Evolutionary conservation across 2,329 filamentous ascomycete genomes (phyloP).

Genomic region (Madurella mycetomatis): DNA sequence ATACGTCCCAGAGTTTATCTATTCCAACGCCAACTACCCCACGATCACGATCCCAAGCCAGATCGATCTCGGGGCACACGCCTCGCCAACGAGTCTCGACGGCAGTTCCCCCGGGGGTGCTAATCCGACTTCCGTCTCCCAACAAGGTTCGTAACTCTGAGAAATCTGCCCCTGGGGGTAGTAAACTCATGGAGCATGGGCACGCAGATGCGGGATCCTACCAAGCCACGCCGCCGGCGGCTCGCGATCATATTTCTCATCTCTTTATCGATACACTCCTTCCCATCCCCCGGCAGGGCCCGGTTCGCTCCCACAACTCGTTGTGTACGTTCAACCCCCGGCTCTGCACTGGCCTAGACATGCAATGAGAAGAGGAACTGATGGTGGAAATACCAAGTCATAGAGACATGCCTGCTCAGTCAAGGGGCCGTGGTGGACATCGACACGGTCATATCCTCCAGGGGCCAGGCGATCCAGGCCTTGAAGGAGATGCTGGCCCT

Average conservation of each 20-base stretch:
- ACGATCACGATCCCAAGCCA: background rate
- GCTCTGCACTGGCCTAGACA: background rate
- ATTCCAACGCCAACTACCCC: background rate
- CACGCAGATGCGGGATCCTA: background rate
- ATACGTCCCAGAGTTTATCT: background rate
- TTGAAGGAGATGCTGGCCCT: conserved; percentile 5
- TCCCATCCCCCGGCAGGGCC: background rate
- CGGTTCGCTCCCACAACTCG: background rate
- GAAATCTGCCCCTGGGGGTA: background rate
- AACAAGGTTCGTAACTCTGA: background rate
- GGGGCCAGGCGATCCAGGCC: conserved; percentile 1
- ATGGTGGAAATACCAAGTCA: conserved; percentile 4
- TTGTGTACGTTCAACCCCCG: background rate
- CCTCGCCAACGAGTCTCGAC: background rate
- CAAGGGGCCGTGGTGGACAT: background rate
- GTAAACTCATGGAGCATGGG: background rate
- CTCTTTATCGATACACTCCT: background rate
- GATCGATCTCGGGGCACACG: background rate
- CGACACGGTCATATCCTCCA: background rate
- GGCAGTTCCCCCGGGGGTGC: background rate
- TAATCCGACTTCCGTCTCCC: background rate
- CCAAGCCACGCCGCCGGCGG: background rate
- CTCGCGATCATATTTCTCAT: background rate
- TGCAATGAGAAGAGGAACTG: background rate
- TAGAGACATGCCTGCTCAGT: conserved; percentile 2